Conservation (phyloP, 768 basidiomycete genomes). For the Kwoniella sp. region DNA sequence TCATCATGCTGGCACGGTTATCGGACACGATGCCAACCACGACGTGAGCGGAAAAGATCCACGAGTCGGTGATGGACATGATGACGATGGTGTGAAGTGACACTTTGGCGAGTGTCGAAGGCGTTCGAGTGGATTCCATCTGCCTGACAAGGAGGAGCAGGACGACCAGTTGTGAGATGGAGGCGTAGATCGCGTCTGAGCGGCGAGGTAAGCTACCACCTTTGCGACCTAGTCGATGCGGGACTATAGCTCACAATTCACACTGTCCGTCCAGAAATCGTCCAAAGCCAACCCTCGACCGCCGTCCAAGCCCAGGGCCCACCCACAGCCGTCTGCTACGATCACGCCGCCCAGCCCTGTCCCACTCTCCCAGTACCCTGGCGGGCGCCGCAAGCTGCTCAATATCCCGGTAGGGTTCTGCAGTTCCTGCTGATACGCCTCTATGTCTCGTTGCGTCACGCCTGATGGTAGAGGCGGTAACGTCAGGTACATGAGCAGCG, state of each 20-base stretch:
- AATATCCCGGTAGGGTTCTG: slow-evolving; percentile 37
- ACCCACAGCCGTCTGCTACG: slow-evolving; percentile 74
- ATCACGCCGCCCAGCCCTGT: slow-evolving; percentile 57
- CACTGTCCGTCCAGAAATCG: slow-evolving; percentile 70
- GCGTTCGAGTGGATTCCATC: slow-evolving; percentile 68
- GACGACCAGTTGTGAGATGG: slow-evolving; percentile 63
- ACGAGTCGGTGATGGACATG: slow-evolving; percentile 73
- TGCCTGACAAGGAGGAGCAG: slow-evolving; percentile 70
- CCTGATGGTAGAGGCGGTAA: slow-evolving; percentile 34
- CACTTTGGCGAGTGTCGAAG: slow-evolving; percentile 69
- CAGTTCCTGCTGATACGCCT: slow-evolving; percentile 38
- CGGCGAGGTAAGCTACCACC: neutral
- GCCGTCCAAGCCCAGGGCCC: slow-evolving; percentile 64
- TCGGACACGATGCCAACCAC: slow-evolving; percentile 82
- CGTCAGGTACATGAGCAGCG: slow-evolving; percentile 36
- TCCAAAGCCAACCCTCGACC: slow-evolving; percentile 60
- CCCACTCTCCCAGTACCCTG: slow-evolving; percentile 34
- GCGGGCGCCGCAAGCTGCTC: slow-evolving; percentile 24
- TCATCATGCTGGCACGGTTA: slow-evolving; percentile 71
- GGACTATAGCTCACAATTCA: slow-evolving; percentile 54
- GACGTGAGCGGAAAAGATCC: slow-evolving; percentile 81
- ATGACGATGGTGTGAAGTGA: slow-evolving; percentile 78
- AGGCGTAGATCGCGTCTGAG: slow-evolving; percentile 69
- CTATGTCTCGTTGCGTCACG: slow-evolving; percentile 18
- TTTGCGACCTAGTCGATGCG: neutral